These are phyloP conservation scores for Ilex aquifolium DNA, from an alignment of 257 asterid species.

Conservation along the genomic window DNA sequence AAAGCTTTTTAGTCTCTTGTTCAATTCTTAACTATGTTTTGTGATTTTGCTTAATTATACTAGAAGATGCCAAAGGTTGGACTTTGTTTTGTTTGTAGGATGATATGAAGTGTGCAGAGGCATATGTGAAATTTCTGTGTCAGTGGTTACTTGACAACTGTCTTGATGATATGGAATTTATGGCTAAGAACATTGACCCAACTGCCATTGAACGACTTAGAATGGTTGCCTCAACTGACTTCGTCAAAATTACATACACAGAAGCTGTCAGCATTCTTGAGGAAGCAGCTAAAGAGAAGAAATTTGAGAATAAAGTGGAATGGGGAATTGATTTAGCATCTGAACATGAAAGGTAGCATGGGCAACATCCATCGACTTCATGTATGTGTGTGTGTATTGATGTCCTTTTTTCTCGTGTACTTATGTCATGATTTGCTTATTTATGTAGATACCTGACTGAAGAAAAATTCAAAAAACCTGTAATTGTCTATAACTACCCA, in stretches of 20 bases:
- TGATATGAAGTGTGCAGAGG: conserved; percentile 99
- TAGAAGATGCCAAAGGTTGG: not conserved
- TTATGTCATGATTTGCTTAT: conserved; percentile 7
- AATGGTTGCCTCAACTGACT: conserved; percentile 72
- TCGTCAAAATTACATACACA: conserved; percentile 70
- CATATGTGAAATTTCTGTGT: conserved; percentile 79
- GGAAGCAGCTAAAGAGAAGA: conserved; percentile 64
- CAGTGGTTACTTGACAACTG: conserved; percentile 92
- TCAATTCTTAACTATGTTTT: no score
- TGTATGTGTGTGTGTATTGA: not conserved
- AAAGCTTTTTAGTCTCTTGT: no score
- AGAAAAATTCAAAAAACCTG: conserved; percentile 84
- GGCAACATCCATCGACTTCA: not conserved
- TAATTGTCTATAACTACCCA: conserved; percentile 93
- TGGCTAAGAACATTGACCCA: conserved; percentile 54
- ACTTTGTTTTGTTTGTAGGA: conserved; percentile 45
- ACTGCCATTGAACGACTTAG: conserved; percentile 64
- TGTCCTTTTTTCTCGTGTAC: not conserved
- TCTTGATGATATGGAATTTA: conserved; percentile 87
- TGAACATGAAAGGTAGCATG: conserved; percentile 80
- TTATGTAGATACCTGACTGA: conserved; percentile 70
- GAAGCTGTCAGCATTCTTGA: conserved; percentile 77
- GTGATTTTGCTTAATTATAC: not conserved
- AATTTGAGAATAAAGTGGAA: conserved; percentile 83
- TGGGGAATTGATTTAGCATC: conserved; percentile 99